Base-by-base conservation (phyloP, 306 rosid genomes). In the Quercus cerris region DNA sequence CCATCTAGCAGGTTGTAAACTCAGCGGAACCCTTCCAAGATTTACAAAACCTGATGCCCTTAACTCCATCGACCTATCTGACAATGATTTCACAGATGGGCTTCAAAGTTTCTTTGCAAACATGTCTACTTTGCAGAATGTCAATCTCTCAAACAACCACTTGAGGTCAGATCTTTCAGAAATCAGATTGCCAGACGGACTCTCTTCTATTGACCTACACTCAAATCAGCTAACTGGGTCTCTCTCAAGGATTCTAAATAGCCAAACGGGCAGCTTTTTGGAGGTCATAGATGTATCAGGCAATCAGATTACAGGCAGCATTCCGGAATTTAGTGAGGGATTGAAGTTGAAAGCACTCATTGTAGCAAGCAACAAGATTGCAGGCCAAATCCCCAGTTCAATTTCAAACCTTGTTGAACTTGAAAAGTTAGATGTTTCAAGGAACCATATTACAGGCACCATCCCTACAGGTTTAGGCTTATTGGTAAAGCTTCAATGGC, bases 1-100 rank as follows among this genome's bases (percentile, higher is more conserved):
- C 33, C 89, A 77, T 76, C 88, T 95, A 46, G 99, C 99, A 14
- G 92, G 99, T 74, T 95, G 99, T 76, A 85, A 85, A 71, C 78
- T 95, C 75, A 85, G 79, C 78, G 97, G 99, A 71, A 71, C 76
- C 68, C 96, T 95, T 69, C 98, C 97, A 38, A 87, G 63, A 41
- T 95, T 95, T 56, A 46, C 79, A 66, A 84, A 71, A 75, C 90
- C 96, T 8, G 88, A 76, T 38, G 87, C 97, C 63, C 78, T 95
- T 83, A 89, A 56, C 86, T 91, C 97, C 84, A 86, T 95, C 23
- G 99, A 95, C 87, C 85, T 95, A 27, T 95, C 99, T 54, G 91
- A 89, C 27, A 95, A 95, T 68, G 87, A 61, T 31, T 85, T 95
- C 54, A 84, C 83, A 59, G 89, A 15, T 75, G 93, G 93, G 33